phyloP scores from a whole-genome alignment of 129 eudicot species.

The Lactuca sativa region DNA sequence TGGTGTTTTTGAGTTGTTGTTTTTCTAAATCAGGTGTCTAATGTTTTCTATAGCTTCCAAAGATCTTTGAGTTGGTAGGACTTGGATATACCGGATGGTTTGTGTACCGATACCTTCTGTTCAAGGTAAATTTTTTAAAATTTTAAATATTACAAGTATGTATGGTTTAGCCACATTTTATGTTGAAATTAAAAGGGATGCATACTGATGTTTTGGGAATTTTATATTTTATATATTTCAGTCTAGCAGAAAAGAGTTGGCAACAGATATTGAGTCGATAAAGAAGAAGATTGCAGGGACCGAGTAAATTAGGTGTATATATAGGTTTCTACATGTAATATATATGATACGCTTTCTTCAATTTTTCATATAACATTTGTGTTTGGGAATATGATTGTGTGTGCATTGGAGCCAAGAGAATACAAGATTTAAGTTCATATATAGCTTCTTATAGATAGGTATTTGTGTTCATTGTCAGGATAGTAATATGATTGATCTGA shows the following conservation, averaged over 20 bases:
- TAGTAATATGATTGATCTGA: too few species aligned
- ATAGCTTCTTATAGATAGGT: neutral
- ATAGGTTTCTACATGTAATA: neutral
- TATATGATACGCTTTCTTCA: neutral
- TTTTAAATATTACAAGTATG: too few species aligned
- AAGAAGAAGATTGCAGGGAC: slow-evolving; percentile 97
- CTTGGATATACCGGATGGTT: slow-evolving; percentile 86
- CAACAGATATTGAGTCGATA: slow-evolving; percentile 75
- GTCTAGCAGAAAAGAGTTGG: slow-evolving; percentile 97
- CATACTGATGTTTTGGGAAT: neutral
- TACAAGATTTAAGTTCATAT: neutral
- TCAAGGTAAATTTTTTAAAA: slow-evolving; percentile 31
- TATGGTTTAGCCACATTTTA: neutral
- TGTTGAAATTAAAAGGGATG: neutral
- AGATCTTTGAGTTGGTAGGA: slow-evolving; percentile 81
- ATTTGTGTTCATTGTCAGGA: too few species aligned
- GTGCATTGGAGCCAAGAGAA: neutral
- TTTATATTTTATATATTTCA: slow-evolving; percentile 28
- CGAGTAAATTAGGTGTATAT: slow-evolving; percentile 41
- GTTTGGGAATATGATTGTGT: neutral
- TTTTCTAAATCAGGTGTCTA: neutral
- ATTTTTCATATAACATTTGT: neutral
- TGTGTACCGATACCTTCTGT: slow-evolving; percentile 97
- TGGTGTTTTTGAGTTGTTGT: neutral
- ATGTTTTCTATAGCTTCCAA: slow-evolving; percentile 61